These are phyloP conservation scores for Paraleonurus japonicus DNA, from an alignment of 257 asterid species.

Conservation along the genomic window DNA sequence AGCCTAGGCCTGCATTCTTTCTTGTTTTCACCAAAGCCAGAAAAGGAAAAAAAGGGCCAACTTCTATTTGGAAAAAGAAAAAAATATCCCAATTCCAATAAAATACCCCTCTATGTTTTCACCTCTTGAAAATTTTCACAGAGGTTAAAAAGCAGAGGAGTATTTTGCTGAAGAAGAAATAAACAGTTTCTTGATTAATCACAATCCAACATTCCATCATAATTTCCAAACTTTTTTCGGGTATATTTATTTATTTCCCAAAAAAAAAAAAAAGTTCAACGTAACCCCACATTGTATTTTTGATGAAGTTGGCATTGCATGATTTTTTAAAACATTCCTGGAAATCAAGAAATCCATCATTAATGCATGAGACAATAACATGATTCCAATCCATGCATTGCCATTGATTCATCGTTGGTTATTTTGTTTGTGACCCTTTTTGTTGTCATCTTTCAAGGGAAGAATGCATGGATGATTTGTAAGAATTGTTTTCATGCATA, in stretches of 20 bases:
- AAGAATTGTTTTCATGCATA: too few relatives aligned
- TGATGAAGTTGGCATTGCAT: slow-evolving; percentile 28
- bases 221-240: slow-evolving; percentile 42
- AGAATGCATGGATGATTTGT: neutral
- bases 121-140: slow-evolving; percentile 17
- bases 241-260: too few relatives aligned
- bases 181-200: slow-evolving; percentile 25
- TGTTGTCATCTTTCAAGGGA: slow-evolving; percentile 16
- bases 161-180: neutral
- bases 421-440: slow-evolving; percentile 35
- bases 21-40: neutral
- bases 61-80: neutral
- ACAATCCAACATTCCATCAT: slow-evolving; percentile 40
- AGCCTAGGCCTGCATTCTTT: neutral
- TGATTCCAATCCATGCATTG: slow-evolving; percentile 38
- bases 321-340: neutral
- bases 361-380: slow-evolving; percentile 5
- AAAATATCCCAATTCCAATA: neutral
- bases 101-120: slow-evolving; percentile 29
- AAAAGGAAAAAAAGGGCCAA: neutral
- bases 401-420: slow-evolving; percentile 23
- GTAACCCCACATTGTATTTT: too few relatives aligned
- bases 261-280: too few relatives aligned
- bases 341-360: slow-evolving; percentile 40
- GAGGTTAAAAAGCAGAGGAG: slow-evolving; percentile 23